Evolutionary conservation across 2,329 filamentous ascomycete species (phyloP), one percentile per base, ranked within the genome.

Genomic region (Ceratocystis ficicola): DNA sequence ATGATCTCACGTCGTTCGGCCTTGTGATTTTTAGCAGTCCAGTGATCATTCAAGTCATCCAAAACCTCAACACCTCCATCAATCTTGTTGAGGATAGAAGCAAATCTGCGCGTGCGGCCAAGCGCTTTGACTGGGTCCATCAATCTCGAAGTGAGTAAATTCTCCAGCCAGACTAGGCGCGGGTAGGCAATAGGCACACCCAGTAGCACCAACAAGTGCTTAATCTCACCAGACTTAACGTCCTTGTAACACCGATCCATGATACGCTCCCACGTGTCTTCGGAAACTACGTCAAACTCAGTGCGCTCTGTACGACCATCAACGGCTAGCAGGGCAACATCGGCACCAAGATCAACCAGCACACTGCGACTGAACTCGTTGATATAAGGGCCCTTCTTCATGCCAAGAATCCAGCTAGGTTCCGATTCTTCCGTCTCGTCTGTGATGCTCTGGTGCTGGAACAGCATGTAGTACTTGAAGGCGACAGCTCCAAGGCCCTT

Each of bases 391-490:
- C 95, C 95, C 2, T 87, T 89, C 44, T 82, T 79, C 28, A 82
- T 78, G 5, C 94, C 94, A 3, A 97, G 77, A 20, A 95, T 77
- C 94, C 94, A 97, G 73, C 90, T 96, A 1, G 93, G 90, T 74
- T 99, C 95, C 2, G 88, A 83, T 44, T 82, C 79, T 70, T 95
- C 86, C 0, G 86, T 90, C 76, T 99, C 94, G 59, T 86, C 83
- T 0, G 84, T 77, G 2, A 95, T 80, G 70, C 88, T 95, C 74
- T 99, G 95, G 71, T 99, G 94, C 74, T 99, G 94, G 77, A 99
- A 99, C 7, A 99, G 82, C 86, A 99, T 87, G 72, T 99, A 99
- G 76, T 97, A 99, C 74, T 99, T 99, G 82, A 94, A 97, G 0
- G 93, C 93, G 62, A 97, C 85, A 46, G 88, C 88, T 1, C 94